A percentile compares a stretch with the other conserved stretches of the same genome.
Evolutionary conservation across 164 flowering plant genomes (phyloP).

Genomic region (Aristolochia fimbriata): DNA sequence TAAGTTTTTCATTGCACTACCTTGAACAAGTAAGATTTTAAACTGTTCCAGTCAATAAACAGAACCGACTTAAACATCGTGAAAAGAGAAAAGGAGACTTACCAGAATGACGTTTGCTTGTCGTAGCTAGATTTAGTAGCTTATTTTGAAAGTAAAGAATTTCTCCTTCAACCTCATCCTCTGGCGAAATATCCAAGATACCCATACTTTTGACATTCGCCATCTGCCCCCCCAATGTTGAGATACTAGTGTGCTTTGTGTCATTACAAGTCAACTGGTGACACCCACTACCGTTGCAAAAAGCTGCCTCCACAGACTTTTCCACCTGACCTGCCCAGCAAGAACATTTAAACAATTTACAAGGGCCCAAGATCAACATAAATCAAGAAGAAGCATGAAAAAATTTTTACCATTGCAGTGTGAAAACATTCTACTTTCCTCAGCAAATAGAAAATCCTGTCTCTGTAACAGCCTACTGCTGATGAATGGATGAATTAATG

Average conservation of each 20-base stretch:
- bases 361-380: no score
- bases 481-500: slow-evolving; percentile 44
- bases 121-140: slow-evolving; percentile 41
- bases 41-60: no score
- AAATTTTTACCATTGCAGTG: slow-evolving; percentile 25
- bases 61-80: background rate
- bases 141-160: slow-evolving; percentile 64
- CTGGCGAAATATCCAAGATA: slow-evolving; percentile 47
- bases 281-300: background rate
- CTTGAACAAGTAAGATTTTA: no score
- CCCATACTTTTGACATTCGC: slow-evolving; percentile 37
- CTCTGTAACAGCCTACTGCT: slow-evolving; percentile 30
- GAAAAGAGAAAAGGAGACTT: slow-evolving; percentile 6
- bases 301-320: slow-evolving; percentile 19
- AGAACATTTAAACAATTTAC: background rate
- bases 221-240: slow-evolving; percentile 32
- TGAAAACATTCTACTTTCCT: slow-evolving; percentile 8
- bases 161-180: slow-evolving; percentile 89
- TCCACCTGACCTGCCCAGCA: slow-evolving; percentile 28
- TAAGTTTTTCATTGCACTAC: no score
- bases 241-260: background rate
- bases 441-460: slow-evolving; percentile 13
- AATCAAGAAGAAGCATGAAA: background rate
- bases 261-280: background rate
- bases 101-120: slow-evolving; percentile 59